These are phyloP conservation scores for Omphalea diandra DNA, from an alignment of 441 rosid genomes.

Conservation along the genomic window DNA sequence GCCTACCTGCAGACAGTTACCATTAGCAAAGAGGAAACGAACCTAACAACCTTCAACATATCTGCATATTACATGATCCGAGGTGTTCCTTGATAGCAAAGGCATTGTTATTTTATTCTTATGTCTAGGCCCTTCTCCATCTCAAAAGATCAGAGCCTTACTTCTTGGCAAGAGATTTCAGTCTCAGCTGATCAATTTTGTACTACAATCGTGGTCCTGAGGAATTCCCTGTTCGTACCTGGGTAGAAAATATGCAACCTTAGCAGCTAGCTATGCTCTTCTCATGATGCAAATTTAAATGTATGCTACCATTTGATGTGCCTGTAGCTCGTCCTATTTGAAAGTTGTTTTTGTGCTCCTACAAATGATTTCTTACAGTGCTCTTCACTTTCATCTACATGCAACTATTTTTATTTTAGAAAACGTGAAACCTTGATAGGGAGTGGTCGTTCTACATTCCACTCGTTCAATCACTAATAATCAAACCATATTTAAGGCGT, in stretches of 20 bases:
- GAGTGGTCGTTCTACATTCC: no score
- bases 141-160: slow-evolving; percentile 20
- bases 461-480: no score
- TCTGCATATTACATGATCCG: slow-evolving; percentile 15
- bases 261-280: slow-evolving; percentile 16
- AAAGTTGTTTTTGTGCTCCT: background rate
- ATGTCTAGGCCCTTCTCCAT: background rate
- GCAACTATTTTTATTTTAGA: no score
- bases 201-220: slow-evolving; percentile 21
- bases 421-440: no score
- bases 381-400: no score
- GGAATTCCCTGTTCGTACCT: slow-evolving; percentile 22
- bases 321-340: slow-evolving; percentile 2
- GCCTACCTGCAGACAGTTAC: slow-evolving; percentile 9
- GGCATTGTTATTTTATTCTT: background rate
- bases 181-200: slow-evolving; percentile 44
- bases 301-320: background rate
- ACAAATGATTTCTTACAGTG: no score
- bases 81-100: slow-evolving; percentile 8
- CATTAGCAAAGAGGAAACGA: slow-evolving; percentile 12
- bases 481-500: no score
- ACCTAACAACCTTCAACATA: no score
- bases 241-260: slow-evolving; percentile 23
- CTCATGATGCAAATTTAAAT: slow-evolving; percentile 15
- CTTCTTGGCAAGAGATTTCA: slow-evolving; percentile 20